Base-by-base conservation (phyloP, 202 grass and related monocot species). In the Musa balbisiana region DNA sequence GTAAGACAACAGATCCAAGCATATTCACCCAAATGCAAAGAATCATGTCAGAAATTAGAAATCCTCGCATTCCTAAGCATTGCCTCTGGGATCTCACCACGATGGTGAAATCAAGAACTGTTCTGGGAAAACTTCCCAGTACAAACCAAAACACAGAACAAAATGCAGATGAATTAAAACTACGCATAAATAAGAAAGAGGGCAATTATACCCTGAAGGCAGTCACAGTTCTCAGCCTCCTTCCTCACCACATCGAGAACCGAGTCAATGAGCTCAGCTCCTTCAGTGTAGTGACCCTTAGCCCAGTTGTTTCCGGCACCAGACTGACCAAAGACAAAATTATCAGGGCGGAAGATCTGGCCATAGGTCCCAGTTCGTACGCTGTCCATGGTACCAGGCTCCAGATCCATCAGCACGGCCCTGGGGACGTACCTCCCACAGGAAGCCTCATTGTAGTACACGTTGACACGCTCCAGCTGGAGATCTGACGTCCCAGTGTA, bases 221-320 rank as follows among this genome's bases (percentile, higher is more conserved):
- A 72, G 19, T 72, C 70, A 53, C 70, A 72, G 50, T 72, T 72
- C 50, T 72, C 70, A 53, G 71, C 89, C 75, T 91, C 85, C 80
- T 91, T 91, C 78, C 89, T 91, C 72, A 91, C 89, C 65, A 91
- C 89, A 83, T 91, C 89, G 53, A 91, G 72, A 52, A 91, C 85
- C n/a, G 89, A 73, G 52, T 91, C 89, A 64, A 91, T 91, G 52
- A 91, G 89, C 77, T 91, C 89, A 72, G 85, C 89, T 74, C 89
- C 89, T 74, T 91, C 89, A 76, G 62, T 78, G 62, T 78, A 78
- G 75, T 78, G 75, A 8, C 75, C 75, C 62, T 78, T 78, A 16
- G 75, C 75, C 75, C 75, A 78, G 49, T 78, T 78, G 50, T 78
- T 78, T 13, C 75, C 75, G 1, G 75, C 75, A 10, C 88, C 88